Evolutionary conservation across 352 stramenopile genomes (phyloP).

Genomic region (Phytophthora tentaculata): DNA sequence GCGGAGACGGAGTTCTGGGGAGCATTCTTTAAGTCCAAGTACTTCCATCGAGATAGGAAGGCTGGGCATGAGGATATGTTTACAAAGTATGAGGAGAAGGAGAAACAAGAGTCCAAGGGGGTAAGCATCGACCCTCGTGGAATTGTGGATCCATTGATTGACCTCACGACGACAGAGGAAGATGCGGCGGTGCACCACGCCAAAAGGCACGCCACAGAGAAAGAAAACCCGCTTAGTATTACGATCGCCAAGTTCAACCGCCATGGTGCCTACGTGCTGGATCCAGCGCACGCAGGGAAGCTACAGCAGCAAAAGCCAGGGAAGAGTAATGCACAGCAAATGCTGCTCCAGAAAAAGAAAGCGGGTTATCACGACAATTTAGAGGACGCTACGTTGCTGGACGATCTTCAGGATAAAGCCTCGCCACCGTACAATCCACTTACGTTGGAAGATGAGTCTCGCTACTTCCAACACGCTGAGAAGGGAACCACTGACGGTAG

Average conservation of each 20-base stretch:
- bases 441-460: constrained; percentile 81
- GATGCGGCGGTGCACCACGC: constrained; percentile 56
- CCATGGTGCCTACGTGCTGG: constrained; percentile 82
- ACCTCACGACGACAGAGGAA: constrained; percentile 76
- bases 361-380: constrained; percentile 58
- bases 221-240: constrained; percentile 65
- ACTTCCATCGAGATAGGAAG: constrained; percentile 88
- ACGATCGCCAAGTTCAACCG: constrained; percentile 90
- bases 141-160: constrained; percentile 78
- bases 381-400: constrained; percentile 67
- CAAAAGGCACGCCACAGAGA: constrained; percentile 37
- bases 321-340: constrained; percentile 24
- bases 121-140: constrained; percentile 62
- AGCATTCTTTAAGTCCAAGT: constrained; percentile 91
- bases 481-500: constrained; percentile 34
- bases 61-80: constrained; percentile 86
- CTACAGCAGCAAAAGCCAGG: constrained; percentile 39
- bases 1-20: constrained; percentile 90
- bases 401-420: constrained; percentile 68
- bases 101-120: constrained; percentile 58
- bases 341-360: constrained; percentile 50
- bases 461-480: constrained; percentile 76
- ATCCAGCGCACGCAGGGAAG: constrained; percentile 73
- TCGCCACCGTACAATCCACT: constrained; percentile 73
- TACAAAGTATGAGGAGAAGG: constrained; percentile 84